phyloP scores from a whole-genome alignment of 2,329 filamentous ascomycete species.

The Trichoderma polysporum region DNA sequence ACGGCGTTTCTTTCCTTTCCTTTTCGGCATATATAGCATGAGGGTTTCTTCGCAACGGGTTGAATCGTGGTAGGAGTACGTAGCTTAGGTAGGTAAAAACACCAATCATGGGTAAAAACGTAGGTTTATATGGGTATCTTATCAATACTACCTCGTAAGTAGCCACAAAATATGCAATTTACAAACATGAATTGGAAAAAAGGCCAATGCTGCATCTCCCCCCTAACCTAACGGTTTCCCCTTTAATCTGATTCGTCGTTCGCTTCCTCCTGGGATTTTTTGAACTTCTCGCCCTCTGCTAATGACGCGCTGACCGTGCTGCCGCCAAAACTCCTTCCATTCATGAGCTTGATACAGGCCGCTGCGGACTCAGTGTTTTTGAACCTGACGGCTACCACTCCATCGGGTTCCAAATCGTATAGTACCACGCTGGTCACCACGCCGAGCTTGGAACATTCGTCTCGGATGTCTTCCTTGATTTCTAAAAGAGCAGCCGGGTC shows the following conservation, averaged over 20 bases:
- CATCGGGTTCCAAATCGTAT: conserved; percentile 82
- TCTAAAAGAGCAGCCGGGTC: conserved; percentile 81
- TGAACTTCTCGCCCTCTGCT: conserved; percentile 71
- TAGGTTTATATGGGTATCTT: conserved; percentile 17
- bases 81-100: not conserved
- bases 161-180: not conserved
- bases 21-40: not conserved
- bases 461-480: conserved; percentile 90
- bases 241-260: conserved; percentile 39
- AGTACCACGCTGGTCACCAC: conserved; percentile 87
- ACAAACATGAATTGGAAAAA: not conserved
- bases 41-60: not conserved
- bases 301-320: conserved; percentile 70
- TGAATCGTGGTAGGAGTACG: not conserved
- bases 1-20: not conserved
- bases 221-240: not conserved
- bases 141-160: conserved; percentile 7
- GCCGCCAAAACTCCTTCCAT: conserved; percentile 77
- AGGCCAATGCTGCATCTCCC: not conserved
- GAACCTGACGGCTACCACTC: conserved; percentile 84
- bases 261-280: conserved; percentile 61
- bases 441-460: conserved; percentile 84
- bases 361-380: conserved; percentile 66
- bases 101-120: not conserved
- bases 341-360: conserved; percentile 72